Base-by-base conservation (phyloP, 2,329 filamentous ascomycete species). In the Colletotrichum sp. region DNA sequence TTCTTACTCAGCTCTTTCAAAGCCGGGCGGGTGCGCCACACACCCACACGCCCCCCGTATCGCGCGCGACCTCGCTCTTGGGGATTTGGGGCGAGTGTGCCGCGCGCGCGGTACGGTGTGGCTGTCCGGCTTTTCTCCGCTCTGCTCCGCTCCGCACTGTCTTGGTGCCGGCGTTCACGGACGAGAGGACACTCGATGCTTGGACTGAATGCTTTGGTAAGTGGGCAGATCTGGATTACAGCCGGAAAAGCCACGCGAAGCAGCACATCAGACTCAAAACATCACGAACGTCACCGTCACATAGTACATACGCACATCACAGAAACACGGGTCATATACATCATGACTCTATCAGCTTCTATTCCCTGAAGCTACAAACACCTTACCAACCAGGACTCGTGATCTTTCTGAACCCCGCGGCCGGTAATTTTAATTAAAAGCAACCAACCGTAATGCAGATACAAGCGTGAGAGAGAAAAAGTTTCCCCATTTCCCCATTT, bases 361-460 rank as follows among this genome's bases (percentile, higher is more conserved):
- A 78, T 78, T 78, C 76, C 77, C 69, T 75, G 77, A 77, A 78
- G 76, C 77, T 78, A 78, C 76, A 57, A 76, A 76, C 75, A 76
- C 72, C 73, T 52, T 69, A 77, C 76, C 75, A 75, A 72, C 75
- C 71, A 75, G 60, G 71, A 39, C 62, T 62, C 75, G 44, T 52
- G 55, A 34, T 70, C 67, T 60, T 71, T 69, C 49, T 65, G 67
- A 77, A 73, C 75, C 67, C 28, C 77, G 72, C 75, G 76, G 75
- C 77, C 75, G 77, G 76, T 77, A 75, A 76, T 78, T 77, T 77
- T 73, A 34, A 75, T 77, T 74, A 74, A 52, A 52, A 75, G 75
- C 76, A 72, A 76, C 77, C 72, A 77, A 77, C 77, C 72, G 65
- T 77, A 77, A 78, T 78, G 77, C 77, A 78, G 66, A 76, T 69